Evolutionary conservation across 495 filamentous ascomycete genomes (phyloP).

Genomic region (Aspergillus sclerotiicarbonarius): DNA sequence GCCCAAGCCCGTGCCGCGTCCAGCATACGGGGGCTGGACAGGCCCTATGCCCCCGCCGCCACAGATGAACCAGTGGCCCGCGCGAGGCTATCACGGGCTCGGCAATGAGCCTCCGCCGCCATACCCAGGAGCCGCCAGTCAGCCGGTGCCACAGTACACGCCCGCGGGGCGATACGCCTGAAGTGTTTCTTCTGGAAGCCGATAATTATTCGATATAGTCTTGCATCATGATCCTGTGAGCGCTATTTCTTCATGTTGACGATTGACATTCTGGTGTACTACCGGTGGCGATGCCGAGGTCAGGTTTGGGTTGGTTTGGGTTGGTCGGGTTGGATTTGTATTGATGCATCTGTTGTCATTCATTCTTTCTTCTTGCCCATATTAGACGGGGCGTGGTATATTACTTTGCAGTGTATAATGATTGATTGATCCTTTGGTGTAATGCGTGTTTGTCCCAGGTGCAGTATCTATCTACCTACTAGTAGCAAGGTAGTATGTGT

Average conservation of each 20-base stretch:
- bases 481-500: too few species aligned
- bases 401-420: neutral
- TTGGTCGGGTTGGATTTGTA: neutral
- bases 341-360: neutral
- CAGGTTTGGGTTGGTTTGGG: neutral
- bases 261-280: neutral
- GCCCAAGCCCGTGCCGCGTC: constrained; percentile 26
- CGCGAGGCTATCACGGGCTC: constrained; percentile 24
- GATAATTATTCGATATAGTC: neutral
- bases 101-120: constrained; percentile 28
- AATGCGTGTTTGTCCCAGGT: too few species aligned
- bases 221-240: neutral
- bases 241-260: neutral
- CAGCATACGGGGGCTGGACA: constrained; percentile 21
- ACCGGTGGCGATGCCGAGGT: neutral
- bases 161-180: constrained; percentile 20
- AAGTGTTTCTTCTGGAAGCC: neutral
- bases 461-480: too few species aligned
- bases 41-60: constrained; percentile 25
- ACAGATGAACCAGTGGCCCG: constrained; percentile 28
- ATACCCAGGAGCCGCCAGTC: constrained; percentile 5
- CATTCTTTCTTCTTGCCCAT: neutral
- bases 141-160: neutral
- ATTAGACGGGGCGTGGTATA: neutral
- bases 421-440: too few species aligned